Evolutionary conservation across 176 grass and related monocot genomes (phyloP).

Genomic region (Triticum urartu): DNA sequence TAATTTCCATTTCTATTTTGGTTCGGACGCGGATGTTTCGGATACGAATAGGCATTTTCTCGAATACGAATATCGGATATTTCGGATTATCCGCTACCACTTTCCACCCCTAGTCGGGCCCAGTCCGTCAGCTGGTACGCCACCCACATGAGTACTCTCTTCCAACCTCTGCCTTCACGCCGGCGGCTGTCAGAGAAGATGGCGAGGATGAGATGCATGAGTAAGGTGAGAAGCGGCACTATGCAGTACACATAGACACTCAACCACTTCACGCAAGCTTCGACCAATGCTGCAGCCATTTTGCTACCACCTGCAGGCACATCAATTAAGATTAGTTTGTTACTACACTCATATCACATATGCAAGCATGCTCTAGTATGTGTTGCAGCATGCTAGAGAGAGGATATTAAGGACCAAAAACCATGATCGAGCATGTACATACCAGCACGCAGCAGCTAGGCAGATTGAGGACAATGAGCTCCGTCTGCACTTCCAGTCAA

Average conservation of each 20-base stretch:
- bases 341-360: too few relatives aligned
- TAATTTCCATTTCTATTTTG: too few relatives aligned
- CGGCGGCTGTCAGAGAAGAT: not conserved
- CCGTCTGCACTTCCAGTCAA: not conserved
- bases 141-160: not conserved
- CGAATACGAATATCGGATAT: too few relatives aligned
- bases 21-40: too few relatives aligned
- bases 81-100: too few relatives aligned
- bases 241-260: not conserved
- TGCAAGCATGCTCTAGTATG: not conserved
- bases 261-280: not conserved
- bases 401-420: not conserved
- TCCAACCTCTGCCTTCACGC: not conserved
- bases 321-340: not conserved
- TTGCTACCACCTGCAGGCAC: not conserved
- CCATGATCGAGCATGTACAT: not conserved
- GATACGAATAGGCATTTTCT: too few relatives aligned
- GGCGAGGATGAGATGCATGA: not conserved
- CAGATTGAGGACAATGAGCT: not conserved
- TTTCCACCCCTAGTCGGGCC: too few relatives aligned
- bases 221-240: not conserved
- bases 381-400: not conserved
- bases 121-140: not conserved
- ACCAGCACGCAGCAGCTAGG: not conserved
- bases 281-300: not conserved